Evolutionary conservation across 2,329 filamentous ascomycete genomes (phyloP).

Genomic region (Fusarium scirpi): DNA sequence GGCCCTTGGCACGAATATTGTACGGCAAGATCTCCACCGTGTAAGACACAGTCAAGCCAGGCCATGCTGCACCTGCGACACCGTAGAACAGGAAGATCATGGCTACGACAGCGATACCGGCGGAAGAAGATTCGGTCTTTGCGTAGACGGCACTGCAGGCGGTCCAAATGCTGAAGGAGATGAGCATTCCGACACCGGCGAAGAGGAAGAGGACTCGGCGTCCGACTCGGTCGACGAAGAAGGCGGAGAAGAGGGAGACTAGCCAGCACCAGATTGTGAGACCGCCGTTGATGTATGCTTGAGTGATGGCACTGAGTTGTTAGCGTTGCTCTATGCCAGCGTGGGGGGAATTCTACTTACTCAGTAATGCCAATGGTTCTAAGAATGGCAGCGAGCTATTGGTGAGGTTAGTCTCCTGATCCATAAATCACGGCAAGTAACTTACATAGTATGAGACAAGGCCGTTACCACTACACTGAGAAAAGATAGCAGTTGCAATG

Average conservation of each 20-base stretch:
- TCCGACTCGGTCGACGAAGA: conserved; percentile 44
- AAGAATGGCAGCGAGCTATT: conserved; percentile 38
- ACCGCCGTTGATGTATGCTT: conserved; percentile 44
- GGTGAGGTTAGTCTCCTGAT: background rate
- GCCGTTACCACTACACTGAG: conserved; percentile 43
- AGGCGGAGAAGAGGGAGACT: conserved; percentile 40
- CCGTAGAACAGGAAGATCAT: conserved; percentile 47
- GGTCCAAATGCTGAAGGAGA: conserved; percentile 43
- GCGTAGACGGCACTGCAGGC: conserved; percentile 43
- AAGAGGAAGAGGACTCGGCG: conserved; percentile 42
- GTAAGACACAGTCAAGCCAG: conserved; percentile 42
- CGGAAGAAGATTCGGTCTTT: conserved; percentile 32
- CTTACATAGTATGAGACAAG: conserved; percentile 43
- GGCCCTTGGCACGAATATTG: conserved; percentile 43
- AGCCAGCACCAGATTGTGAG: conserved; percentile 45
- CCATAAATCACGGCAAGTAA: too few species aligned
- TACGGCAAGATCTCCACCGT: conserved; percentile 43
- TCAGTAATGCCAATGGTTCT: conserved; percentile 43
- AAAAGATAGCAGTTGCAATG: conserved; percentile 41
- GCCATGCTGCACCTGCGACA: conserved; percentile 42
- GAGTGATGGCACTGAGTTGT: conserved; percentile 30
- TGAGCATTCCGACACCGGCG: conserved; percentile 41
- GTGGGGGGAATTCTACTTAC: background rate
- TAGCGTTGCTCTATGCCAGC: accelerated
- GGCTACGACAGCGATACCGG: conserved; percentile 41